Conservation (phyloP, 768 basidiomycete genomes). For the Punctularia strigosozonata region DNA sequence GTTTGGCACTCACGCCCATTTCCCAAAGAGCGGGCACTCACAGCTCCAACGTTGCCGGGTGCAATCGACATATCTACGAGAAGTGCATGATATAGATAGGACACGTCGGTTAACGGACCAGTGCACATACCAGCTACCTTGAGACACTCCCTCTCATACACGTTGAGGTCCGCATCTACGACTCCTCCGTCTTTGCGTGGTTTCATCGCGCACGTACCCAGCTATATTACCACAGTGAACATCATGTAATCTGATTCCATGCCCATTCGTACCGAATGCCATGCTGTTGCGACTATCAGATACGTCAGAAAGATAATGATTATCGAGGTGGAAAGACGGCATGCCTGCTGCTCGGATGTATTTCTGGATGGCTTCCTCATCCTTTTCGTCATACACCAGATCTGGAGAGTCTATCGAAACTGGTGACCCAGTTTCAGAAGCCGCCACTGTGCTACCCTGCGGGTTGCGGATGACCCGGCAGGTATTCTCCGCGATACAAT, state of each 20-base stretch:
- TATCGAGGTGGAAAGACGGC: background rate
- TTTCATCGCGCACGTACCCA: constrained; percentile 4
- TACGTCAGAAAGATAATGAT: background rate
- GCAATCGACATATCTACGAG: constrained; percentile 24
- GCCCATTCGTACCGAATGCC: constrained; percentile 10
- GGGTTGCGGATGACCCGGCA: constrained; percentile 18
- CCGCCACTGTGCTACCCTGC: constrained; percentile 16
- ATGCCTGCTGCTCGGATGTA: constrained; percentile 14
- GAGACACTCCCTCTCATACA: background rate
- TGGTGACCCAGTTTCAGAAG: constrained; percentile 10
- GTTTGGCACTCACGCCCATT: background rate
- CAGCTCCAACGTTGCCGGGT: constrained; percentile 25
- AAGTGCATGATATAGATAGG: too few species aligned
- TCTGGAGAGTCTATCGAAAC: constrained; percentile 15
- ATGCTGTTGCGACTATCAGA: constrained; percentile 15
- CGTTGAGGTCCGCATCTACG: constrained; percentile 1
- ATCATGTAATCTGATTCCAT: too few species aligned
- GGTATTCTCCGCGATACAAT: constrained; percentile 23
- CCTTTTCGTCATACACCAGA: constrained; percentile 21
- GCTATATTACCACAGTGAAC: too few species aligned
- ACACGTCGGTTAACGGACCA: too few species aligned
- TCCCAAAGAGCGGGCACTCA: constrained; percentile 10
- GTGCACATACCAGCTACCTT: background rate
- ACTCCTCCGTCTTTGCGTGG: constrained; percentile 6
- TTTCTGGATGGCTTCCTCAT: constrained; percentile 21